A percentile compares a stretch with the other conserved stretches of the same genome.
phyloP scores from a whole-genome alignment of 371 early-diverging fungal genomes.

The Lichtheimia ramosa region DNA sequence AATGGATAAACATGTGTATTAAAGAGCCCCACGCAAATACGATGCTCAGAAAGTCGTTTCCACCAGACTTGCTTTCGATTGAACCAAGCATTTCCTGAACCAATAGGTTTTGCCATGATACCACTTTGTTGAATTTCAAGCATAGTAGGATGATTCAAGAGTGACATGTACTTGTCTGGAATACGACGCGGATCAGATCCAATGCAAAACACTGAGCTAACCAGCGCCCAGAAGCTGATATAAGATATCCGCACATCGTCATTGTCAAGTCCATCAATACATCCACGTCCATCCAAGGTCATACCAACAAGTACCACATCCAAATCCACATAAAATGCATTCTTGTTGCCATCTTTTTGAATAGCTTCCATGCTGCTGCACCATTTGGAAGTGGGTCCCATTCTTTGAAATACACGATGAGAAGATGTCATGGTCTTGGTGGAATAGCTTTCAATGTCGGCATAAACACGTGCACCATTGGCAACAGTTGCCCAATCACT shows the following conservation, averaged over 20 bases:
- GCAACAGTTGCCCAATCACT: constrained; percentile 38
- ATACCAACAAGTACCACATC: constrained; percentile 47
- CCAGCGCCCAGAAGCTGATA: constrained; percentile 46
- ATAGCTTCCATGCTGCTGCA: no score
- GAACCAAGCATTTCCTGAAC: constrained; percentile 37
- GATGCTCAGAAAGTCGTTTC: constrained; percentile 39
- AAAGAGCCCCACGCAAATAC: constrained; percentile 34
- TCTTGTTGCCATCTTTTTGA: constrained; percentile 23
- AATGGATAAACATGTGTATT: constrained; percentile 40
- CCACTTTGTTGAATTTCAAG: constrained; percentile 44
- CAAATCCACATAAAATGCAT: constrained; percentile 43
- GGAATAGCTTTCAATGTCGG: constrained; percentile 48
- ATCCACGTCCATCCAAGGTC: constrained; percentile 33
- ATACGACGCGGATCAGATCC: constrained; percentile 42
- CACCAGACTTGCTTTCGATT: constrained; percentile 48
- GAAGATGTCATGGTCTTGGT: constrained; percentile 40
- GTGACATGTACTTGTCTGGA: constrained; percentile 36
- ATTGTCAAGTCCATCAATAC: constrained; percentile 43
- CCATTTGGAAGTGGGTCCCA: constrained; percentile 37
- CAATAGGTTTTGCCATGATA: constrained; percentile 42
- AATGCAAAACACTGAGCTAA: constrained; percentile 41
- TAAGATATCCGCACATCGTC: constrained; percentile 43
- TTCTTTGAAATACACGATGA: constrained; percentile 42
- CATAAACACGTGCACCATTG: constrained; percentile 40
- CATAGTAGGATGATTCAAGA: constrained; percentile 38